Evolutionary conservation across 331 rosid genomes (phyloP), one percentile per base, ranked within the genome.

Genomic region (Phaseolus coccineus): DNA sequence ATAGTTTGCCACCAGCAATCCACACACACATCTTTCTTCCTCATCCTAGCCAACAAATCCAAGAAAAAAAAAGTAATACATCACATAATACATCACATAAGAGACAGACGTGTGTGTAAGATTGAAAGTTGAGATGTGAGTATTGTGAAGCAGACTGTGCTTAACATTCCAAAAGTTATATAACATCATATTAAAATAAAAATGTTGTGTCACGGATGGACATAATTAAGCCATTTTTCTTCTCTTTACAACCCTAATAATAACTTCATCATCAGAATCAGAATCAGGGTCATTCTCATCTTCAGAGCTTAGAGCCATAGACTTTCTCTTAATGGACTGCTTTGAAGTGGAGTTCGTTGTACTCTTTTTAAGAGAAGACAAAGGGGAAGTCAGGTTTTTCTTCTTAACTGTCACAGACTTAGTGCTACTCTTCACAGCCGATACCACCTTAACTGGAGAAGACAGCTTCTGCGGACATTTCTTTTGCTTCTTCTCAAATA

Each of bases 401-500:
- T 79, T 90, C 94, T 87, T 89, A 12, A 85, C 90, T 8, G 88
- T 81, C 30, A 82, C 82, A 55, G 90, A 81, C 31, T 50, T 73
- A 1, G 39, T 51, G 73, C 67, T 51, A 59, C 81, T 61, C 85
- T 83, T 79, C 52, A 37, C 58, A 27, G 72, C 30, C 62, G 82
- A 27, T 52, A 33, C 77, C 31, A 82, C 35, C 78, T 89, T 88
- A 44, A 35, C 62, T 8, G 93, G 95, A 77, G 97, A 88, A 68
- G 80, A 50, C 24, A 87, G 8, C 78, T 78, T 92, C 73, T 84
- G 89, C 66, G 66, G 89, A 64, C 80, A 76, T 64, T 44, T 89
- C 81, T 88, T 85, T 84, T 88, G 92, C 88, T 85, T 94, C 90
- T 85, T 89, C 64, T 91, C 90, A 68, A 46, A 83, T 71, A 84